These are phyloP conservation scores for Ganoderma resinaceum DNA, from an alignment of 1,284 basidiomycete genomes.

Conservation along the genomic window DNA sequence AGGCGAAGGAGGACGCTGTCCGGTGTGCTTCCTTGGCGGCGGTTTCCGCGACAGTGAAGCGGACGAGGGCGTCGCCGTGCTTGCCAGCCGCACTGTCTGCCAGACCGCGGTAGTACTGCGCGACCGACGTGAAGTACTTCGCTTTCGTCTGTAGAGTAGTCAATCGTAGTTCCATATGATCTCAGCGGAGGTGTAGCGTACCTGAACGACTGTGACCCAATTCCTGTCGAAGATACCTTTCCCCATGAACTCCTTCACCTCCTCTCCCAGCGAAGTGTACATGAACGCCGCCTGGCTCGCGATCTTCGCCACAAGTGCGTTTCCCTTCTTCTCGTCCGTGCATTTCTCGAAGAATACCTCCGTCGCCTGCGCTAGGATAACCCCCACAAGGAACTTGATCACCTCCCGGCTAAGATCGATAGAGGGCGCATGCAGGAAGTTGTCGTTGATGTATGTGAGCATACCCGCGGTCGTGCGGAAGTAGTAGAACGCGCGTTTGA, in stretches of 20 bases:
- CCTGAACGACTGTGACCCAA: slow-evolving; percentile 90
- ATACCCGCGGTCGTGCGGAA: slow-evolving; percentile 95
- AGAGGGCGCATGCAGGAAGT: slow-evolving; percentile 98
- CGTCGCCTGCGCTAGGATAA: slow-evolving; percentile 93
- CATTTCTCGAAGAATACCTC: slow-evolving; percentile 98
- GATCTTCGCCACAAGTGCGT: slow-evolving; percentile 84
- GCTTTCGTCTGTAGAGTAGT: slow-evolving; percentile 74
- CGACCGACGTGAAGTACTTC: slow-evolving; percentile 87
- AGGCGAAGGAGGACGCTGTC: slow-evolving; percentile 74
- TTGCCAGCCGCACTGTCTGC: slow-evolving; percentile 82
- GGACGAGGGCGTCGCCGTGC: slow-evolving; percentile 88
- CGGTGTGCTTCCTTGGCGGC: slow-evolving; percentile 87
- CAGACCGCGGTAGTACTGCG: slow-evolving; percentile 87
- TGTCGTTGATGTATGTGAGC: slow-evolving; percentile 99
- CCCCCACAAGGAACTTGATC: slow-evolving; percentile 87
- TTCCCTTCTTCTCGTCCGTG: slow-evolving; percentile 88
- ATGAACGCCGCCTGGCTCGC: slow-evolving; percentile 84
- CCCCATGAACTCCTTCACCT: slow-evolving; percentile 95
- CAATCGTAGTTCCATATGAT: neutral
- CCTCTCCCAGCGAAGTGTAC: slow-evolving; percentile 84
- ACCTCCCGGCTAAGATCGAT: slow-evolving; percentile 96
- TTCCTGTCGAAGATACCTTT: slow-evolving; percentile 97
- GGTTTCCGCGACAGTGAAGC: slow-evolving; percentile 82
- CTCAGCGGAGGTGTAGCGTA: slow-evolving; percentile 38
- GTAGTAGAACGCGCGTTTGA: slow-evolving; percentile 95